Percentiles rank a stretch among this genome's conserved stretches.
Conservation (phyloP, 176 grass and related monocot genomes). For the Carex parvula region DNA sequence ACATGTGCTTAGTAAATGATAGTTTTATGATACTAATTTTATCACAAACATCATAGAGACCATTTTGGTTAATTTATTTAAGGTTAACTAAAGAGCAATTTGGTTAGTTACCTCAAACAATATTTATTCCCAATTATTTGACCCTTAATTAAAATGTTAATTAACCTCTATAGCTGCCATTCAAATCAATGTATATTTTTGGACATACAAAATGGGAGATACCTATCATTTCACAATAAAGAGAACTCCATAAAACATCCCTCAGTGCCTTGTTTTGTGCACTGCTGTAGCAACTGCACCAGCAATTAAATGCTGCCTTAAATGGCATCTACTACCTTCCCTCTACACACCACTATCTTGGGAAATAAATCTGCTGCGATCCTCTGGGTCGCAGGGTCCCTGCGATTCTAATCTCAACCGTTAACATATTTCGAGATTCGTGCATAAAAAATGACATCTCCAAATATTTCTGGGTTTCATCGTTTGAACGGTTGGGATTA, state of each 20-base stretch:
- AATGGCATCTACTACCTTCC: slow-evolving; percentile 20
- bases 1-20: too few relatives aligned
- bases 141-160: not conserved
- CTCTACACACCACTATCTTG: not conserved
- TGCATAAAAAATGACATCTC: too few relatives aligned
- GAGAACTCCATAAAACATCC: not conserved
- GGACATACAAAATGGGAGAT: not conserved
- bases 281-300: not conserved
- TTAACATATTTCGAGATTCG: too few relatives aligned
- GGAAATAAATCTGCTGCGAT: too few relatives aligned
- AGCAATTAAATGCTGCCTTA: slow-evolving; percentile 16
- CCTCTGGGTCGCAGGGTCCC: too few relatives aligned
- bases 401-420: too few relatives aligned
- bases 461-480: too few relatives aligned
- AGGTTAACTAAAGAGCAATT: not conserved
- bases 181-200: not conserved
- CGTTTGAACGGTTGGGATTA: too few relatives aligned
- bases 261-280: slow-evolving; percentile 8
- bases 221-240: not conserved
- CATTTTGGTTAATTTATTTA: not conserved
- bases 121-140: not conserved
- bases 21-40: too few relatives aligned
- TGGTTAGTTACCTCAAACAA: not conserved
- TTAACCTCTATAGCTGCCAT: not conserved
- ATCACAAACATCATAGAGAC: too few relatives aligned